Percentiles rank a stretch among this genome's conserved stretches.
Evolutionary conservation across 2,329 filamentous ascomycete species (phyloP).

Genomic region (Nemania sp.): DNA sequence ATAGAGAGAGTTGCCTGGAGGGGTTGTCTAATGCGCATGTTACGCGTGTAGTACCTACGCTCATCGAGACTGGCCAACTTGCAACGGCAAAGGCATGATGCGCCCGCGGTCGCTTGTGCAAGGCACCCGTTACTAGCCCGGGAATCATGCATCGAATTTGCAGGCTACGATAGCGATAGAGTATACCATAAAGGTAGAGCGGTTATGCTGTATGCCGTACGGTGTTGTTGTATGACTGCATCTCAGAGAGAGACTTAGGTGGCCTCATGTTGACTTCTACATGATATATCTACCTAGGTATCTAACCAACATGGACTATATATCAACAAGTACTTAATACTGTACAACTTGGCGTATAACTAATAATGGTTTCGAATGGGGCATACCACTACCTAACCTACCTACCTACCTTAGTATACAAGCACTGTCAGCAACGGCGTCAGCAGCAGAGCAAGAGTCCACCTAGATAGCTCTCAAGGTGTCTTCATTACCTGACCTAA

Average conservation of each 20-base stretch:
- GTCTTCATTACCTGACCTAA: background rate
- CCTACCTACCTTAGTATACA: background rate
- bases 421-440: constrained; percentile 25
- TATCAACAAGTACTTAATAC: too few relatives aligned
- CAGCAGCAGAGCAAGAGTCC: constrained; percentile 22
- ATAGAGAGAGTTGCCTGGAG: constrained; percentile 17
- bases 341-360: too few relatives aligned
- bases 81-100: constrained; percentile 25
- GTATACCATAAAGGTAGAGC: background rate
- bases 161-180: constrained; percentile 4
- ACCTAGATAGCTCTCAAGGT: background rate
- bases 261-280: background rate
- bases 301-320: background rate
- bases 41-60: too few relatives aligned
- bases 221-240: background rate
- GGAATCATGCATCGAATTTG: constrained; percentile 24
- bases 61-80: constrained; percentile 22
- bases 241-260: background rate
- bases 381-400: background rate
- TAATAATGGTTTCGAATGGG: background rate
- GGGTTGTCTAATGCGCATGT: constrained; percentile 18
- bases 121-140: constrained; percentile 38
- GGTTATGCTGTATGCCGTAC: constrained; percentile 1
- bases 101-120: constrained; percentile 40
- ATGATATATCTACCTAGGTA: too few relatives aligned